Base-by-base conservation (phyloP, 345 rosid genomes). In the Populus tremula region DNA sequence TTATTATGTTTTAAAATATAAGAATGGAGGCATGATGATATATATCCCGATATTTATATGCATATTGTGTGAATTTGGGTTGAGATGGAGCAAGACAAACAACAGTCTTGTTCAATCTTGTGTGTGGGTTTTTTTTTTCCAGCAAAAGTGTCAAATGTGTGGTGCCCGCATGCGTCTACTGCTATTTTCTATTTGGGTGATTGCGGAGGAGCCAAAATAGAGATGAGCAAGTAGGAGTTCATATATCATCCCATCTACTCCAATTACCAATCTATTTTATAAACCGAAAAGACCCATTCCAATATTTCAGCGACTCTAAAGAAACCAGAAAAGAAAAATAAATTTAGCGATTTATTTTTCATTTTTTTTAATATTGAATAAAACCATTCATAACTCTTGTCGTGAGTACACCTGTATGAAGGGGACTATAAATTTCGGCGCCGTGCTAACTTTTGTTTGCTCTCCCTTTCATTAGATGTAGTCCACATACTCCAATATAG, bases 381-480 rank as follows among this genome's bases (percentile, higher is more conserved):
- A 59, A n/a, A 59, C 64, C 29, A 59, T 59, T 10, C 3, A 10
- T 23, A 18, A 10, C 13, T 67, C 2, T 35, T 67, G 11, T 1
- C 12, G 2, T 25, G 29, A 10, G 31, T 27, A n/a, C 62, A 10
- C 62, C 31, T 45, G 18, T 25, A n/a, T n/a, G 73, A 56, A 70
- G 18, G 69, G 47, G 81, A 75, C 72, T 8, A 0, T 43, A 43
- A 10, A 36, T 36, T 12, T 47, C 86, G 83, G 85, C 86, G 75
- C 80, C 86, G 81, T 79, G 84, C 63, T 14, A 75, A 76, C 73
- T 72, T 84, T 70, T 47, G 27, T 27, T 39, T 43, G 25, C 3
- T 41, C 69, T 18, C 49, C 35, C 33, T 65, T 38, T 72, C 49
- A 59, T 33, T 54, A 11, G 27, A 36, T 54, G 39, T 9, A 27